These are phyloP conservation scores for Leptosphaerulina australis DNA, from an alignment of 2,329 filamentous ascomycete species.

Conservation along the genomic window DNA sequence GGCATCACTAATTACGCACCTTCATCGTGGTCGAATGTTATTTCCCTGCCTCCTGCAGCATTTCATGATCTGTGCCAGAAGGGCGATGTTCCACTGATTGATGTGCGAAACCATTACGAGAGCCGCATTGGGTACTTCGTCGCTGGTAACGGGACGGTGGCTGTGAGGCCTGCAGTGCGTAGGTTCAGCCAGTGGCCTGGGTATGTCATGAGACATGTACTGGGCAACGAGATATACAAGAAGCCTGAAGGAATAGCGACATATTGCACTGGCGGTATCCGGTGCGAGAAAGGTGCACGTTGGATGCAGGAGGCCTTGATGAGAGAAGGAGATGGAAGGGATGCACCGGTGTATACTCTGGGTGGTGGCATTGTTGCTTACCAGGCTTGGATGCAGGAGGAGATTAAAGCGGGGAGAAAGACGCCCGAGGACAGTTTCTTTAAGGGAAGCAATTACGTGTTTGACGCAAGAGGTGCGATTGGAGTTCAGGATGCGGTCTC, in stretches of 20 bases:
- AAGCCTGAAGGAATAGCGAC: conserved; percentile 26
- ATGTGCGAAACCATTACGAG: conserved; percentile 37
- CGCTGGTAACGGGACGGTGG: conserved; percentile 21
- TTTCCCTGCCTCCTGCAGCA: conserved; percentile 22
- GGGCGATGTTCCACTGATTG: conserved; percentile 25
- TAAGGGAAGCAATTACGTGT: conserved; percentile 34
- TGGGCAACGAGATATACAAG: conserved; percentile 18
- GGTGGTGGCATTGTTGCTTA: conserved; percentile 34
- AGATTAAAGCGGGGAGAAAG: conserved; percentile 25
- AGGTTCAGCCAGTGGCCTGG: conserved; percentile 36
- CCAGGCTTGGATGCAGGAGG: conserved; percentile 30
- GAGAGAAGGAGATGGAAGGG: background rate
- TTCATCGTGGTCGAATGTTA: conserved; percentile 25
- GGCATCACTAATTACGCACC: conserved; percentile 33
- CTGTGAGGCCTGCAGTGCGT: conserved; percentile 26
- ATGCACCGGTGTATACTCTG: conserved; percentile 26
- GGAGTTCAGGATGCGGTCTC: conserved; percentile 22
- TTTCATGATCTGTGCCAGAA: conserved; percentile 29
- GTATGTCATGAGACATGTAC: conserved; percentile 27
- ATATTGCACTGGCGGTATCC: conserved; percentile 34
- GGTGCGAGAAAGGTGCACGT: conserved; percentile 35
- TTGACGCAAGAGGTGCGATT: conserved; percentile 32
- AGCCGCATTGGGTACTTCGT: conserved; percentile 35
- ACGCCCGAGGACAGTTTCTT: conserved; percentile 28
- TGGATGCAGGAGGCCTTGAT: conserved; percentile 33